A percentile compares a stretch with the other conserved stretches of the same genome.
Conservation (phyloP, 139 green algal genomes). For the Coelastrella sp. region DNA sequence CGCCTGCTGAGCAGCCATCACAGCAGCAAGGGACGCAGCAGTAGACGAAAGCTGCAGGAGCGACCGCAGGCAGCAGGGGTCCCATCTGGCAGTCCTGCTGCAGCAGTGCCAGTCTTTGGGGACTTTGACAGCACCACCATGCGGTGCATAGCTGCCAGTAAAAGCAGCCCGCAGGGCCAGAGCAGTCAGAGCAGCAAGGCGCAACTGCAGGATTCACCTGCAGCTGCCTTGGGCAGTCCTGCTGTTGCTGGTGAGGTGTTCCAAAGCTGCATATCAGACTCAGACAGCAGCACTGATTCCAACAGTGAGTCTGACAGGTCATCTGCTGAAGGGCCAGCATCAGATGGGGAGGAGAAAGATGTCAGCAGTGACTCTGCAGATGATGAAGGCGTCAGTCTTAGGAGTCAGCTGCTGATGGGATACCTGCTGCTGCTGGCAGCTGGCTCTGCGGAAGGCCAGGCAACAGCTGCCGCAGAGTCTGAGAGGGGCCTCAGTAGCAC, state of each 20-base stretch:
- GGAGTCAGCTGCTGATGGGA: slow-evolving; percentile 75
- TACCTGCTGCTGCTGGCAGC: slow-evolving; percentile 72
- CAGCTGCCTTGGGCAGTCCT: background rate
- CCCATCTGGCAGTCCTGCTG: background rate
- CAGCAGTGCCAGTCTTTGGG: slow-evolving; percentile 15
- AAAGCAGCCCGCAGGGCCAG: background rate
- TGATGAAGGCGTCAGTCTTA: slow-evolving; percentile 48
- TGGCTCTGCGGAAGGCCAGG: slow-evolving; percentile 19
- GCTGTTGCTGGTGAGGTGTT: slow-evolving; percentile 11
- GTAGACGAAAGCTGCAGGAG: slow-evolving; percentile 37
- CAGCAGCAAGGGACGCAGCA: background rate
- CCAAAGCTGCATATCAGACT: slow-evolving; percentile 20
- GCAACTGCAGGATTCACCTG: background rate
- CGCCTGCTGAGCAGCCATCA: slow-evolving; percentile 30
- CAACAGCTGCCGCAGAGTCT: slow-evolving; percentile 28
- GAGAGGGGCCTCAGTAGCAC: background rate
- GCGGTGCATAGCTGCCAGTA: background rate
- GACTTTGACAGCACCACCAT: slow-evolving; percentile 5
- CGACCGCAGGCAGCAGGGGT: background rate
- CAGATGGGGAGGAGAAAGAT: background rate
- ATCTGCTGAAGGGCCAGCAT: background rate
- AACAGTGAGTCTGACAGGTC: background rate
- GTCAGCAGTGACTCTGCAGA: slow-evolving; percentile 6
- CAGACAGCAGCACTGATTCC: background rate
- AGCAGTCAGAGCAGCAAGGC: no score